phyloP scores from a whole-genome alignment of 345 rosid genomes.

The Corchorus olitorius region DNA sequence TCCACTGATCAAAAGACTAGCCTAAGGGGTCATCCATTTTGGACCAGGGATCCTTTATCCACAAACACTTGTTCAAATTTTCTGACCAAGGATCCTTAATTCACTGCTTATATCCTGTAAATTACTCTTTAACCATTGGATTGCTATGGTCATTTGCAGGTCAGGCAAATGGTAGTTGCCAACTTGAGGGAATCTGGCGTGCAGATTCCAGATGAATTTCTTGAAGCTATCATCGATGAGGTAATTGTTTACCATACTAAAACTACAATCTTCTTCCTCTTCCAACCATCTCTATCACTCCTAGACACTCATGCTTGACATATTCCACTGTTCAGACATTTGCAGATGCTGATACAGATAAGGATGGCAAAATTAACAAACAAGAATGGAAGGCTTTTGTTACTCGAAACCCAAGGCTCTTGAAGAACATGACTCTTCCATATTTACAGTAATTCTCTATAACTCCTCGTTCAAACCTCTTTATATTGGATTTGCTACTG shows the following conservation, averaged over 20 bases:
- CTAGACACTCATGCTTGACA: not conserved
- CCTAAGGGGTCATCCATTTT: not conserved
- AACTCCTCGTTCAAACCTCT: not conserved
- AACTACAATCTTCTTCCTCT: not conserved
- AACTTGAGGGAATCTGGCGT: constrained; percentile 30
- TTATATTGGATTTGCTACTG: not conserved
- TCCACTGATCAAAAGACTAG: not conserved
- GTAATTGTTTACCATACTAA: constrained; percentile 7
- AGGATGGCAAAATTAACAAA: constrained; percentile 60
- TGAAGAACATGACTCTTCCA: constrained; percentile 66
- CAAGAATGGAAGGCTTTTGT: constrained; percentile 56
- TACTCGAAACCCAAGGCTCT: constrained; percentile 44
- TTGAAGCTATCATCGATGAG: constrained; percentile 34
- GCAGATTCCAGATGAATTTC: constrained; percentile 28
- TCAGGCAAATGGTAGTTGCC: constrained; percentile 42
- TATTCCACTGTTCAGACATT: constrained; percentile 41
- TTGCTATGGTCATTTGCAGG: constrained; percentile 26
- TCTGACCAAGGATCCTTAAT: not conserved
- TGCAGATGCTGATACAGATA: constrained; percentile 51
- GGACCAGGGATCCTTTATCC: not conserved
- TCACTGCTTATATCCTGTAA: not conserved
- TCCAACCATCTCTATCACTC: not conserved
- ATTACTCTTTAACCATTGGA: not conserved
- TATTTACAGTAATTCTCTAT: constrained; percentile 41
- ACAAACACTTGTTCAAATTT: not conserved